Conservation (phyloP, 1,284 basidiomycete genomes). For the Sparassis latifolia region DNA sequence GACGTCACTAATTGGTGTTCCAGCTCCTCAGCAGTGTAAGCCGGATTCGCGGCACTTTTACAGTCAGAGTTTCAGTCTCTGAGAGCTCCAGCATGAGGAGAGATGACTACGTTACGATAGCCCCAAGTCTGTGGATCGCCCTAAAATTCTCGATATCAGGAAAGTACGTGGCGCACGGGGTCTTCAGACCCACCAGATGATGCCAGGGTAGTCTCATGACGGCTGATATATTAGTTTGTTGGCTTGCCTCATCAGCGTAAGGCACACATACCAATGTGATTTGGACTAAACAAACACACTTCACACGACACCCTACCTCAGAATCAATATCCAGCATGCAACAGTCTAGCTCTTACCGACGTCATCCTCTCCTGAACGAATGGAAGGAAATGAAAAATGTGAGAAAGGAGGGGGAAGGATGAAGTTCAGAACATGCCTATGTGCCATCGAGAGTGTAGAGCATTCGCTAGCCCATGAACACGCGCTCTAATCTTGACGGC, state of each 20-base stretch:
- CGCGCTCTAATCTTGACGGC: conserved; percentile 39
- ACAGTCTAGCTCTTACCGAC: not conserved
- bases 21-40: conserved; percentile 59
- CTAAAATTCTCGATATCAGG: conserved; percentile 2
- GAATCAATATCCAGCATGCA: not conserved
- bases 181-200: conserved; percentile 39
- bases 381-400: not conserved
- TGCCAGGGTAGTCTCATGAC: conserved; percentile 53
- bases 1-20: conserved; percentile 50
- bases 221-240: not conserved
- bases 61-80: not conserved
- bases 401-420: not conserved
- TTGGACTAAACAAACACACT: conserved; percentile 31
- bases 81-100: not conserved
- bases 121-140: conserved; percentile 69
- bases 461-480: conserved; percentile 56
- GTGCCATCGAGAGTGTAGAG: conserved; percentile 45
- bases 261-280: conserved; percentile 22
- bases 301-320: conserved; percentile 9
- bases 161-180: not conserved
- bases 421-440: conserved; percentile 23
- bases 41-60: conserved; percentile 51
- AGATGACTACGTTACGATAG: conserved; percentile 50
- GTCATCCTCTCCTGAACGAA: not conserved
- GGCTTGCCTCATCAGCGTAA: no score